A percentile compares a stretch with the other conserved stretches of the same genome.
Conservation (phyloP, 73 alveolate genomes). For the Stentor coeruleus region DNA sequence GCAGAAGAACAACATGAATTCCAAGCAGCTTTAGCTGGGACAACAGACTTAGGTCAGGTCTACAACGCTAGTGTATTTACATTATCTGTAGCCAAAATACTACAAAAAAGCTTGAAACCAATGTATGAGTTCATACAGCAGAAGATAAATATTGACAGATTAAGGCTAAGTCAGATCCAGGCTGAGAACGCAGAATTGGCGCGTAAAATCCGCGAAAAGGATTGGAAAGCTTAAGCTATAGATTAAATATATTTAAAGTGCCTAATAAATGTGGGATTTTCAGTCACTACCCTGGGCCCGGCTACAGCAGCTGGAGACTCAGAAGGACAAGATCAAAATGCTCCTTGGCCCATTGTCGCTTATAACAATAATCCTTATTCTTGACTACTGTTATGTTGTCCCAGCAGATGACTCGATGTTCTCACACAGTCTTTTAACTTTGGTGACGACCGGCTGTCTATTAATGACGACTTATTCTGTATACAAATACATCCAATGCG, state of each 20-base stretch:
- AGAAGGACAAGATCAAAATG: not conserved
- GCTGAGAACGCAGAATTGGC: conserved; percentile 16
- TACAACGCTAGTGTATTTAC: conserved; percentile 7
- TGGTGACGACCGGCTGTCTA: not conserved
- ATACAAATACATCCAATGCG: not conserved
- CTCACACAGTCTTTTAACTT: not conserved
- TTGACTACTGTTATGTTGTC: not conserved
- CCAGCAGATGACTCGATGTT: not conserved
- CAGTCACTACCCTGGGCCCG: conserved; percentile 6
- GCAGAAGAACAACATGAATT: conserved; percentile 34
- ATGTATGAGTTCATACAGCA: not conserved
- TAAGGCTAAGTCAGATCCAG: not conserved
- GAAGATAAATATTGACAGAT: not conserved
- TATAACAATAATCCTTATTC: not conserved
- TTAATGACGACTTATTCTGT: not conserved
- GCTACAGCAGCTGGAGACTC: not conserved
- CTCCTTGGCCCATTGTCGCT: not conserved
- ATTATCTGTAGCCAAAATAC: not conserved
- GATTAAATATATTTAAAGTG: too few relatives aligned
- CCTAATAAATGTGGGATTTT: conserved; percentile 9
- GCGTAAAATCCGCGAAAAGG: too few relatives aligned
- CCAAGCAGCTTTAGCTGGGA: not conserved
- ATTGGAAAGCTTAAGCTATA: too few relatives aligned
- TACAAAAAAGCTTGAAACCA: not conserved
- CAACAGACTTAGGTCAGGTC: not conserved